Conservation (phyloP, 2,329 filamentous ascomycete genomes). For the Alternaria brassicae region DNA sequence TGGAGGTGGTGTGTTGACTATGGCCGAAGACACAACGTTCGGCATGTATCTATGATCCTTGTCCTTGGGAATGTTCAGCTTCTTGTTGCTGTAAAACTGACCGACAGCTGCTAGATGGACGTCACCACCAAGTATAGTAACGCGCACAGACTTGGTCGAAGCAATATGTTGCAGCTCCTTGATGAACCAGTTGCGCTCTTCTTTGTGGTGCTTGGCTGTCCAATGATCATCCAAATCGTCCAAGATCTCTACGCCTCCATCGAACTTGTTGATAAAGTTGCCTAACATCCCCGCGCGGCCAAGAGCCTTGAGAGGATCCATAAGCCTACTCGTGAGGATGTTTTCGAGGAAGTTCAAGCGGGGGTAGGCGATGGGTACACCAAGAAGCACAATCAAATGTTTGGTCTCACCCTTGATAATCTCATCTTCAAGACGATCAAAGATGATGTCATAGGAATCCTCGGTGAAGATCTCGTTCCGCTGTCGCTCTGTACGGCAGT, state of each 20-base stretch:
- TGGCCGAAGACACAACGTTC: conserved; percentile 91
- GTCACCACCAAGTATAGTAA: conserved; percentile 93
- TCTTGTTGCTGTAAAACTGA: conserved; percentile 93
- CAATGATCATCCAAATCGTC: conserved; percentile 96
- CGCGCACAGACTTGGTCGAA: conserved; percentile 86
- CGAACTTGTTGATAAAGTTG: conserved; percentile 83
- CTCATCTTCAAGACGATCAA: conserved; percentile 82
- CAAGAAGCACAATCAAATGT: conserved; percentile 86
- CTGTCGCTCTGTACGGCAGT: conserved; percentile 89
- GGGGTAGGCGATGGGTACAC: conserved; percentile 66
- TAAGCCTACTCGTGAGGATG: conserved; percentile 78
- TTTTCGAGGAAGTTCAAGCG: conserved; percentile 67
- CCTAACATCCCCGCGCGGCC: conserved; percentile 83
- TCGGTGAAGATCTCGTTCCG: conserved; percentile 80
- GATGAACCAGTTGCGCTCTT: conserved; percentile 83
- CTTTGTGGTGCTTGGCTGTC: conserved; percentile 94
- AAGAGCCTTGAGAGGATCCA: conserved; percentile 89
- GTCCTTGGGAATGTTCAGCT: conserved; percentile 76
- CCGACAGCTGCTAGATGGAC: conserved; percentile 92
- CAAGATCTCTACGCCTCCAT: conserved; percentile 88
- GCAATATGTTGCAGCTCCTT: conserved; percentile 93
- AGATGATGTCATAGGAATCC: conserved; percentile 83
- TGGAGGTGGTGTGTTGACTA: conserved; percentile 89
- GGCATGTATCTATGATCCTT: conserved; percentile 96
- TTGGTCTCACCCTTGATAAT: conserved; percentile 84